phyloP scores from a whole-genome alignment of 1,139 yeast genomes.

The Suhomyces taliae region DNA sequence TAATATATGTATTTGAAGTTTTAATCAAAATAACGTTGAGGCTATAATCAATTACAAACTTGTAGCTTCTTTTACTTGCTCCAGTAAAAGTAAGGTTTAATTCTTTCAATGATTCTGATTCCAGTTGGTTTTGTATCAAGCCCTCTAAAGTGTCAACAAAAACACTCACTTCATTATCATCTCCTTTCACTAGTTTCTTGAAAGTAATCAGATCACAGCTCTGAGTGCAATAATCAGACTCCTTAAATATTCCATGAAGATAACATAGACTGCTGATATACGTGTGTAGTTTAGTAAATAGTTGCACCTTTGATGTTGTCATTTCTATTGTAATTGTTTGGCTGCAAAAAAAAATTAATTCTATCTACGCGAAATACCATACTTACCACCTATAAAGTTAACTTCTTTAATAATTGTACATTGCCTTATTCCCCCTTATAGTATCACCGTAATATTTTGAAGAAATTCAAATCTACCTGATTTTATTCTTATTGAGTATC shows the following conservation, averaged over 20 bases:
- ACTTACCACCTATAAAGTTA: slow-evolving; percentile 22
- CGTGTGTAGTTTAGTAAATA: neutral
- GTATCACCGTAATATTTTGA: slow-evolving; percentile 83
- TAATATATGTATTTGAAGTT: too few relatives aligned
- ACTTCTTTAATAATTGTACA: slow-evolving; percentile 64
- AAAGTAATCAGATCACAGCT: neutral
- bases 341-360: neutral
- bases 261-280: neutral
- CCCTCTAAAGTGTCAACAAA: too few relatives aligned
- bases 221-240: neutral
- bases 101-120: too few relatives aligned
- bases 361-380: too few relatives aligned
- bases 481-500: slow-evolving; percentile 25
- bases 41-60: too few relatives aligned
- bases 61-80: too few relatives aligned
- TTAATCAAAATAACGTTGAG: too few relatives aligned
- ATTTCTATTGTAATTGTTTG: neutral
- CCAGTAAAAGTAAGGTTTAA: too few relatives aligned
- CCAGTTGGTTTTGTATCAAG: too few relatives aligned
- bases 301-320: neutral
- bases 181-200: neutral
- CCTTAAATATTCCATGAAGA: neutral
- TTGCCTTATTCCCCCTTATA: slow-evolving; percentile 57
- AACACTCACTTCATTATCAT: too few relatives aligned
- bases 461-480: slow-evolving; percentile 64